Evolutionary conservation across 1,139 yeast species (phyloP), one percentile per base, ranked within the genome.

Genomic region (Lodderomyces pseudojiufengensis): DNA sequence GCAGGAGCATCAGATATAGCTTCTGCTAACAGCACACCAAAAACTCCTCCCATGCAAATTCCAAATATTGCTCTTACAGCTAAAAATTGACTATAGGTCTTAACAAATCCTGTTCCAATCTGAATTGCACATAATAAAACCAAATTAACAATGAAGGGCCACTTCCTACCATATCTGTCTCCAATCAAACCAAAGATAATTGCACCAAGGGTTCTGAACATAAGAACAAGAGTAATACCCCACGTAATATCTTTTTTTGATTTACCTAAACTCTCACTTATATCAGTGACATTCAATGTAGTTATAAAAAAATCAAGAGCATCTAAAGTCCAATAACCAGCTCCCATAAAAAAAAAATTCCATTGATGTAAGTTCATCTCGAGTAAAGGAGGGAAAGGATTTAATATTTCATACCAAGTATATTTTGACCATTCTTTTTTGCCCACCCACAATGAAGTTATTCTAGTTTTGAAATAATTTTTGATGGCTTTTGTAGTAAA

Each of bases 201-300:
- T 1, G 72, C 70, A 22, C 73, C 73, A 8, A 66, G 64, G 3
- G 70, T 53, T 50, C 73, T 57, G 46, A 67, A 63, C 73, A 66
- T 66, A 38, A 66, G 61, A 28, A 66, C 73, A 45, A 67, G 56
- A 3, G 73, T 66, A 33, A 67, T 63, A 30, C 72, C 72, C 73
- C 72, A 66, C 9, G 70, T 55, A 7, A 67, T 51, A 29, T 59
- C 60, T 35, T 51, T 57, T 29, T 58, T 61, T 7, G 51, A 37
- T 7, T 40, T 52, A 18, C 47, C 48, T 27, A 66, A 58, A 20
- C 51, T 50, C 11, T 52, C 40, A 18, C 72, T 65, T 33, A 67
- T 57, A 13, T 49, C 49, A 6, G 51, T 25, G 5, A 57, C 61
- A 41, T 65, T 65, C 39, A 65, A 54, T 11, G 65, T 56, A 7